Evolutionary conservation across 202 grass and related monocot species (phyloP).

Genomic region (Schoenoplectus tabernaemontani): DNA sequence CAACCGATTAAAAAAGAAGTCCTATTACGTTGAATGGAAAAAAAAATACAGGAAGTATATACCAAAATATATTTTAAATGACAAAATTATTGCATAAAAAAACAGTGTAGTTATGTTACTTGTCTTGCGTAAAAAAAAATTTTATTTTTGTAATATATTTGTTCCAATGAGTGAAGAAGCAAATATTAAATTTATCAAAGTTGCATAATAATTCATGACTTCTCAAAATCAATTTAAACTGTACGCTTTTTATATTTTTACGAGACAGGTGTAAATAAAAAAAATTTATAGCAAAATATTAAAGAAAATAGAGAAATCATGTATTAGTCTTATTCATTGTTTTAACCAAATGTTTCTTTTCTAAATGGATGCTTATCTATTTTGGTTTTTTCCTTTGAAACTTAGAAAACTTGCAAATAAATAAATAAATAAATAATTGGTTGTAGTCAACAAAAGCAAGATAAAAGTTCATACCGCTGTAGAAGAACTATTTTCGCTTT

Average conservation of each 20-base stretch:
- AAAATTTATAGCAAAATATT: too few species aligned
- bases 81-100: neutral
- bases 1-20: neutral
- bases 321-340: too few species aligned
- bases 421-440: too few species aligned
- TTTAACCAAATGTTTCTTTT: too few species aligned
- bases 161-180: neutral
- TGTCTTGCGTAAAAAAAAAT: neutral
- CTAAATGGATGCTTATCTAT: too few species aligned
- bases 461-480: slow-evolving; percentile 12
- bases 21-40: neutral
- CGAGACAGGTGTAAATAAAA: too few species aligned
- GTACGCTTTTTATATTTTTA: too few species aligned
- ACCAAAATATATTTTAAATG: neutral
- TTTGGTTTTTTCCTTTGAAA: neutral
- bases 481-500: slow-evolving; percentile 8
- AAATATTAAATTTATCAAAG: neutral
- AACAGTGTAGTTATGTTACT: neutral
- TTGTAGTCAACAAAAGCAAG: too few species aligned
- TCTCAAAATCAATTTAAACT: too few species aligned
- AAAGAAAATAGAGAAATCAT: too few species aligned
- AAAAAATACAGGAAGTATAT: neutral
- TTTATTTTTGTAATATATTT: neutral
- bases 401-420: too few species aligned
- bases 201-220: neutral